A percentile compares a stretch with the other conserved stretches of the same genome.
phyloP scores from a whole-genome alignment of 108 stramenopile species.

The Nitzschia inconspicua region DNA sequence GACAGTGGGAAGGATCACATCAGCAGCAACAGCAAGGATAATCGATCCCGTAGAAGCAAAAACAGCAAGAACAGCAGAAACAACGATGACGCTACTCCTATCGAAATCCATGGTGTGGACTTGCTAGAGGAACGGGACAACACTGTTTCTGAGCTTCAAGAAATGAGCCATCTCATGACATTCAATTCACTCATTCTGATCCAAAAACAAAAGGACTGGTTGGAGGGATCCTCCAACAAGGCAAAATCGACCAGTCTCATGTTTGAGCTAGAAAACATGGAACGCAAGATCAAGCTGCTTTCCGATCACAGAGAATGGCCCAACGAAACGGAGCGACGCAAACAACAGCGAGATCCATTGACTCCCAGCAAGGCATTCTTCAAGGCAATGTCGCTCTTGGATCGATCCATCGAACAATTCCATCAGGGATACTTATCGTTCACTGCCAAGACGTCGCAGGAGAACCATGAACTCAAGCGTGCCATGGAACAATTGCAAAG shows the following conservation, averaged over 20 bases:
- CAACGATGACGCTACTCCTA: not conserved
- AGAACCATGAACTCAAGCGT: slow-evolving; percentile 4
- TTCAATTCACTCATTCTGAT: slow-evolving; percentile 9
- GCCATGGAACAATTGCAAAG: slow-evolving; percentile 2
- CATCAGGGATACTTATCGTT: not conserved
- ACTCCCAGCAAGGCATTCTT: slow-evolving; percentile 12
- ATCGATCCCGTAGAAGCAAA: too few species aligned
- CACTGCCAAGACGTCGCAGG: not conserved
- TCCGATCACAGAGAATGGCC: slow-evolving; percentile 5
- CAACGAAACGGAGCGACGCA: slow-evolving; percentile 3
- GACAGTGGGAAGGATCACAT: too few species aligned
- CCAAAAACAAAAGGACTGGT: slow-evolving; percentile 16
- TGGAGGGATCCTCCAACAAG: slow-evolving; percentile 10
- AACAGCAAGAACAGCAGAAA: too few species aligned
- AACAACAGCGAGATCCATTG: slow-evolving; percentile 5
- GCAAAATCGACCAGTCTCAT: not conserved
- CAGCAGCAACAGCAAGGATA: too few species aligned
- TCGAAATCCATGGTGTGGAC: slow-evolving; percentile 9
- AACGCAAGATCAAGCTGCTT: slow-evolving; percentile 9
- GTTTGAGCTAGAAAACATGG: slow-evolving; percentile 5
- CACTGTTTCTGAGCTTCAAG: slow-evolving; percentile 3
- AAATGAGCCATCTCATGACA: slow-evolving; percentile 4
- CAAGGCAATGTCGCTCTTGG: slow-evolving; percentile 8
- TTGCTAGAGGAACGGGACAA: slow-evolving; percentile 3
- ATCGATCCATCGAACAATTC: slow-evolving; percentile 14